Evolutionary conservation across 2,329 filamentous ascomycete species (phyloP), one percentile per base, ranked within the genome.

Genomic region (Trichoderma afroharzianum): DNA sequence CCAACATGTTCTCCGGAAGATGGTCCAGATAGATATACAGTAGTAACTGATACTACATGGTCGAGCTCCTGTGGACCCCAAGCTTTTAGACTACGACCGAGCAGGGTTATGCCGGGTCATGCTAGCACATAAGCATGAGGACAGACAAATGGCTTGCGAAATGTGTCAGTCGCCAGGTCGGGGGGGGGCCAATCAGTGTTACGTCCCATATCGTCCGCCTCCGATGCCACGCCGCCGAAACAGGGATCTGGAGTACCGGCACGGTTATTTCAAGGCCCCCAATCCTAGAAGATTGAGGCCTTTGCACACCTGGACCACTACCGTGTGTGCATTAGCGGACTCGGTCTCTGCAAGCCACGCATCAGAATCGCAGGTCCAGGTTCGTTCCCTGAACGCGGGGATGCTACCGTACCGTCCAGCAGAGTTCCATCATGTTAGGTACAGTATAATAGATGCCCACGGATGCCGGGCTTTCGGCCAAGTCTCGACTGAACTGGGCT

Each of bases 321-420:
- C 57, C 67, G 67, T 59, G 21, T 58, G 50, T 71, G 68, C 68
- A 71, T 71, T 66, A 71, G 68, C 11, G 61, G 50, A 24, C 61
- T 71, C 61, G 36, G 57, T 64, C 68, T 71, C 61, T 64, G 68
- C 61, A 71, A 71, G 68, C 68, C 68, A 71, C 68, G 30, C 14
- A 12, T 33, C n/a, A 33, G 11, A 33, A 66, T 30, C 59, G 28
- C 43, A 70, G 18, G 26, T 32, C 24, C 9, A 21, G 43, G 43
- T 24, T 32, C 33, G 15, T 61, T n/a, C 21, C 21, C 18, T 24
- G 6, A 61, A 32, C 53, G 66, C 24, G 63, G 63, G 63, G 63
- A 64, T 53, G 43, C 39, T 47, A 53, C 62, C 6, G 11, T 53
- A 24, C 47, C n/a, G 24, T 26, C 21, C 50, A 24, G 24, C 33